Evolutionary conservation across 208 protist genomes (phyloP).

Genomic region (Wallacemonas rigidus): DNA sequence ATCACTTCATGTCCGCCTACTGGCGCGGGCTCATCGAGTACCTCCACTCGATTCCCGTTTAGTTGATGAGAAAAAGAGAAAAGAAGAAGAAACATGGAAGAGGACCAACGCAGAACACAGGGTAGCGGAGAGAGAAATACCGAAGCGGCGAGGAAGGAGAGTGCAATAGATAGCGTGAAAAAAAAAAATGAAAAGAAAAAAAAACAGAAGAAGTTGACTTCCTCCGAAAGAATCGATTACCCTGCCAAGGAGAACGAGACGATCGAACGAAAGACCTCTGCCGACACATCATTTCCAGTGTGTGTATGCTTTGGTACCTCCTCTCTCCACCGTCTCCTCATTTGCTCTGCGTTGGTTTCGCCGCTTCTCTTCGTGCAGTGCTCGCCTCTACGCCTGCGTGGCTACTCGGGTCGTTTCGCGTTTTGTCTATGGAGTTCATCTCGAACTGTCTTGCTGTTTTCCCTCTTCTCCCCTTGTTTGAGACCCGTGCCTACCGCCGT

Average conservation of each 20-base stretch:
- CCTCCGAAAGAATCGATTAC: no score
- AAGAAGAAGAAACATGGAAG: not conserved
- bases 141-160: slow-evolving; percentile 5
- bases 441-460: not conserved
- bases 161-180: not conserved
- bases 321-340: not conserved
- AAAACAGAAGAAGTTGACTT: not conserved
- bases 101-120: not conserved
- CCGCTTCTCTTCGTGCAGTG: no score
- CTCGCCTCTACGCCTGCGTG: no score
- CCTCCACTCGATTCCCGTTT: slow-evolving; percentile 21
- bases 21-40: slow-evolving; percentile 33
- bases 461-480: not conserved
- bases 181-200: slow-evolving; percentile 19
- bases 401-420: no score
- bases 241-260: no score
- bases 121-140: slow-evolving; percentile 5
- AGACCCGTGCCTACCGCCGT: no score
- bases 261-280: no score
- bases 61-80: not conserved
- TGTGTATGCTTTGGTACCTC: not conserved
- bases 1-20: slow-evolving; percentile 43
- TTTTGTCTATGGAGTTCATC: no score
- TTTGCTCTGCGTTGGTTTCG: not conserved
- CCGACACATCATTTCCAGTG: not conserved